Conservation (phyloP, 75 land plant species). For the Selaginella moellendorffii region DNA sequence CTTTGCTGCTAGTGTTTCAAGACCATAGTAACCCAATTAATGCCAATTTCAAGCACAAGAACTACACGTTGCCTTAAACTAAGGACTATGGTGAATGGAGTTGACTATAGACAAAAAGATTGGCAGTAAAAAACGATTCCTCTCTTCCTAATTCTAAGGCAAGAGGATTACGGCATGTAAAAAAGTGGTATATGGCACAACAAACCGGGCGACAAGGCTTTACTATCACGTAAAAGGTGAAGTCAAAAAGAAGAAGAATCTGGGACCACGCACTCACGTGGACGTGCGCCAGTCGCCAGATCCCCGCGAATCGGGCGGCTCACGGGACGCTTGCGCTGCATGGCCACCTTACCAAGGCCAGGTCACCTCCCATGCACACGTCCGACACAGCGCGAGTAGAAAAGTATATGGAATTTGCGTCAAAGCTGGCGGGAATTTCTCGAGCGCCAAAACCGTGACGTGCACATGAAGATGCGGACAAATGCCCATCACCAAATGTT, state of each 20-base stretch:
- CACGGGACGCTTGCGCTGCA: neutral
- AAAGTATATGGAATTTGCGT: neutral
- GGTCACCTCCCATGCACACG: neutral
- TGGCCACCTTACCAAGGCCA: neutral
- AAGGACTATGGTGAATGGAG: too few relatives aligned
- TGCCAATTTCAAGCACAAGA: too few relatives aligned
- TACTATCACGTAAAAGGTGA: neutral
- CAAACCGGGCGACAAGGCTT: too few relatives aligned
- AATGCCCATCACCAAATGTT: too few relatives aligned
- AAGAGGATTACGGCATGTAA: too few relatives aligned
- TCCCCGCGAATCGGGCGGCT: neutral
- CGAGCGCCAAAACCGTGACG: neutral
- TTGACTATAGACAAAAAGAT: too few relatives aligned
- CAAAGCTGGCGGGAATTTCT: neutral
- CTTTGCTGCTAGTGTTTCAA: too few relatives aligned
- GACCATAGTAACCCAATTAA: too few relatives aligned
- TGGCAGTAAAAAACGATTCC: too few relatives aligned
- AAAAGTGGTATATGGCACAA: too few relatives aligned
- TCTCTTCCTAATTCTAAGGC: too few relatives aligned
- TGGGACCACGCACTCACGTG: neutral
- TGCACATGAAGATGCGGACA: neutral
- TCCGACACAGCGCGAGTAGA: neutral
- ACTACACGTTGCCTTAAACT: too few relatives aligned
- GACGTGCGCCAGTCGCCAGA: neutral
- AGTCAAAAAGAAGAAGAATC: neutral